Evolutionary conservation across 768 basidiomycete genomes (phyloP), one percentile per base, ranked within the genome.

Genomic region (Clavaria fumosa): DNA sequence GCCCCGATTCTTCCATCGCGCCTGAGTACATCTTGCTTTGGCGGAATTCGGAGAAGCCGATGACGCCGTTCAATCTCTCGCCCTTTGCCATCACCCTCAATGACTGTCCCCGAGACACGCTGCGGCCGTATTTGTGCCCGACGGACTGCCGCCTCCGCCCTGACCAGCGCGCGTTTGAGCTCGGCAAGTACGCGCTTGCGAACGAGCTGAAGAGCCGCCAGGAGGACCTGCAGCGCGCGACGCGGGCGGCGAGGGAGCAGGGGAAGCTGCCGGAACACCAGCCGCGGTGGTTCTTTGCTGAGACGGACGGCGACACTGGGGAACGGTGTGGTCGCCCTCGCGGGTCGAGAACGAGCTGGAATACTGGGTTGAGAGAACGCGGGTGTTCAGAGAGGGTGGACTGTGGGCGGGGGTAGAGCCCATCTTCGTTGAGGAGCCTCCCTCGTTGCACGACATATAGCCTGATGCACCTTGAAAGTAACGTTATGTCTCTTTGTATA

Each of bases 81-180:
- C 91, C 90, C 0, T 97, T 80, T 53, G 90, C 93, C 1, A 73
- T 95, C 44, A 86, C 88, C 0, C 62, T 95, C 42, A 97, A 97
- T 50, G 77, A 93, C 51, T 83, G 83, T 41, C 86, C 88, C 0
- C 57, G 62, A 24, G 70, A 75, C 7, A 70, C 70, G 2, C 60
- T 96, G 9, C 64, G 64, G 40, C 74, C 76, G 4, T 85, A 71
- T 53, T 46, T 97, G 2, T 77, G 78, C 20, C 84, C 86, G 1
- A 96, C 91, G 3, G 91, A 97, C 56, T 96, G 90, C 52, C 72
- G 93, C 3, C 57, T 95, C 18, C 72, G 91, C 0, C 89, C 89
- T 0, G 91, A 97, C 53, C 90, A 95, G 53, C 69, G 91, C 19
- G 89, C 91, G 18, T 96, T 97, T 54, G 91, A 97, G 63, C 52